These are phyloP conservation scores for Akanthomyces lecanii DNA, from an alignment of 2,329 filamentous ascomycete species.

Conservation along the genomic window DNA sequence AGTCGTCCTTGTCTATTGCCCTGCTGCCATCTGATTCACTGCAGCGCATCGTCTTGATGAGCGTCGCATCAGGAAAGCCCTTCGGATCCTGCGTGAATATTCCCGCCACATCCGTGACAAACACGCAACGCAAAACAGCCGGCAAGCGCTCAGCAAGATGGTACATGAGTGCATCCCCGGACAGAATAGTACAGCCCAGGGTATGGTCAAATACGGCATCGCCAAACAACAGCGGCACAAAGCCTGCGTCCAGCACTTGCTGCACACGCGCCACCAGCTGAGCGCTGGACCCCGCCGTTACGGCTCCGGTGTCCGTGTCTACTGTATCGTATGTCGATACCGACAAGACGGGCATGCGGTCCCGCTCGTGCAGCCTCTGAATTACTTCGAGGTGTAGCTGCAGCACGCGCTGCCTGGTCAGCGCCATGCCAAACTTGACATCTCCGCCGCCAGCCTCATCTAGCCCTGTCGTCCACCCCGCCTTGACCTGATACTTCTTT, in stretches of 20 bases:
- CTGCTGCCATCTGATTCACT: background rate
- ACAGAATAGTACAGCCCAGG: constrained; percentile 9
- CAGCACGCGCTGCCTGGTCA: constrained; percentile 16
- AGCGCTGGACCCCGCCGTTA: background rate
- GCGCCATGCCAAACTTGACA: constrained; percentile 16
- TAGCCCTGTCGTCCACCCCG: background rate
- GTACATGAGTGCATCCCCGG: constrained; percentile 16
- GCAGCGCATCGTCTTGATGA: constrained; percentile 2
- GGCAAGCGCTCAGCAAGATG: constrained; percentile 6
- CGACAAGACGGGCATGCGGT: constrained; percentile 11
- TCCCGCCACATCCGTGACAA: constrained; percentile 15
- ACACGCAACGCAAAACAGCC: constrained; percentile 5
- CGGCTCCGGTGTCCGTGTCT: constrained; percentile 4
- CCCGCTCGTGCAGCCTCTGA: constrained; percentile 3
- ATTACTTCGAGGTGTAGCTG: constrained; percentile 11
- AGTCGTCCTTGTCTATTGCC: background rate
- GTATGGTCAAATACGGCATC: constrained; percentile 14
- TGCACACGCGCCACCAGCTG: constrained; percentile 7
- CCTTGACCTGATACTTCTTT: constrained; percentile 17
- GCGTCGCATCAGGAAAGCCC: background rate
- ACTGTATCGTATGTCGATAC: constrained; percentile 16
- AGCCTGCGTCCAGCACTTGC: constrained; percentile 3
- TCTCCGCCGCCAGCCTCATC: background rate
- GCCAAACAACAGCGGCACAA: constrained; percentile 15
- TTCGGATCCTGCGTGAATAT: constrained; percentile 16